Conservation (phyloP, 129 eudicot species). For the Ambrosia artemisiifolia region DNA sequence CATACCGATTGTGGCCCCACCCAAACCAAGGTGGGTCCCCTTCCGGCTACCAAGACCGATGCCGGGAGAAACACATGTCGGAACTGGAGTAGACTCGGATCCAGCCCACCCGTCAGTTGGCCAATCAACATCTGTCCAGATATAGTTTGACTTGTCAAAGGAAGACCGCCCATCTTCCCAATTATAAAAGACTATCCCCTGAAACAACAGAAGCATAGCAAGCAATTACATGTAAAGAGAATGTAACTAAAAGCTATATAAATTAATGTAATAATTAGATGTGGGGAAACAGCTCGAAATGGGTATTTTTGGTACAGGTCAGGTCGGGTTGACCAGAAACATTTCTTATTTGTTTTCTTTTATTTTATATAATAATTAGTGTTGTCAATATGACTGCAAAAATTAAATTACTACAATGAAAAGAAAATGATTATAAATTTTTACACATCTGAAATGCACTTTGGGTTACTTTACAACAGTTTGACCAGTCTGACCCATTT, state of each 20-base stretch:
- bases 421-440: neutral
- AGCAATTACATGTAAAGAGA: conserved; percentile 7
- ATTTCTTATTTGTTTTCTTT: neutral
- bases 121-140: conserved; percentile 97
- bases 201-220: conserved; percentile 28
- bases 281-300: neutral
- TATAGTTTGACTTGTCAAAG: conserved; percentile 48
- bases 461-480: neutral
- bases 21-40: conserved; percentile 83
- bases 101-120: conserved; percentile 97
- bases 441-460: conserved; percentile 4
- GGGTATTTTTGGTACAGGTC: neutral
- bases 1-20: conserved; percentile 81
- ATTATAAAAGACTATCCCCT: conserved; percentile 77
- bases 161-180: conserved; percentile 61
- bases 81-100: conserved; percentile 75
- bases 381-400: neutral
- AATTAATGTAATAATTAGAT: neutral
- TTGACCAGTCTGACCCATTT: neutral
- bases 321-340: neutral
- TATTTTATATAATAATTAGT: neutral
- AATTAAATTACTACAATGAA: neutral
- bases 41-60: conserved; percentile 83
- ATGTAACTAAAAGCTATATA: conserved; percentile 12
- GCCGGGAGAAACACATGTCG: conserved; percentile 84